Evolutionary conservation across 2,329 filamentous ascomycete genomes (phyloP).

Genomic region (Bipolaris gigantea): DNA sequence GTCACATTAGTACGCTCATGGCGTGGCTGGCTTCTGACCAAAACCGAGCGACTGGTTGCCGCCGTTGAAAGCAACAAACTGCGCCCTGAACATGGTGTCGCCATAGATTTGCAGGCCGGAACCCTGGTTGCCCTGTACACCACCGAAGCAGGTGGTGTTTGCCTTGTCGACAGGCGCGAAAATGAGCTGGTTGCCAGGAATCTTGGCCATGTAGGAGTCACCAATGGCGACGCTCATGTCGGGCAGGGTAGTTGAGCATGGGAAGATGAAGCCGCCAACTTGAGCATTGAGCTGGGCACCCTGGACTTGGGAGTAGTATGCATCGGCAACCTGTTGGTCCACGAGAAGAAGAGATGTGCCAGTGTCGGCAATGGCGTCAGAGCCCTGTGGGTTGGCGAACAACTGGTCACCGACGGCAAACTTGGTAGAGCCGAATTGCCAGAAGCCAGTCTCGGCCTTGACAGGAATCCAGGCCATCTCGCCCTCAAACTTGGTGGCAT

Average conservation of each 20-base stretch:
- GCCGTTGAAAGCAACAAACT: conserved; percentile 63
- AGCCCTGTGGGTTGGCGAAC: conserved; percentile 56
- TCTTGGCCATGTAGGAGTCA: conserved; percentile 58
- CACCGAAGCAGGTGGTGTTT: conserved; percentile 65
- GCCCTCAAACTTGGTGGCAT: conserved; percentile 64
- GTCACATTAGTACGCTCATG: background rate
- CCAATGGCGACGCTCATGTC: conserved; percentile 59
- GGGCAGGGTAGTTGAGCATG: conserved; percentile 47
- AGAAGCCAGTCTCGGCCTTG: conserved; percentile 66
- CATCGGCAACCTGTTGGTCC: conserved; percentile 54
- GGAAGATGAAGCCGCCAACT: conserved; percentile 50
- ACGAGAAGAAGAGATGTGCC: conserved; percentile 67
- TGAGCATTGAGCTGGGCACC: conserved; percentile 42
- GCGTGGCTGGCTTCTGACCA: conserved; percentile 42
- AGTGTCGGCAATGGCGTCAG: conserved; percentile 53
- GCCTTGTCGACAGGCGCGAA: conserved; percentile 44
- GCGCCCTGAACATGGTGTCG: conserved; percentile 63
- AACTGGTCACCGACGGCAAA: conserved; percentile 61
- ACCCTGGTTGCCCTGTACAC: conserved; percentile 62
- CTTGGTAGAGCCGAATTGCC: conserved; percentile 63
- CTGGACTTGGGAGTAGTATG: conserved; percentile 49
- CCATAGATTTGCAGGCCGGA: conserved; percentile 63
- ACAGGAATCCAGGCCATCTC: conserved; percentile 64
- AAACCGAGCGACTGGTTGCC: conserved; percentile 57
- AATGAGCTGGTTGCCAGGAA: conserved; percentile 53